phyloP scores from a whole-genome alignment of 2,329 filamentous ascomycete species.

The Penicillium sclerotiorum region DNA sequence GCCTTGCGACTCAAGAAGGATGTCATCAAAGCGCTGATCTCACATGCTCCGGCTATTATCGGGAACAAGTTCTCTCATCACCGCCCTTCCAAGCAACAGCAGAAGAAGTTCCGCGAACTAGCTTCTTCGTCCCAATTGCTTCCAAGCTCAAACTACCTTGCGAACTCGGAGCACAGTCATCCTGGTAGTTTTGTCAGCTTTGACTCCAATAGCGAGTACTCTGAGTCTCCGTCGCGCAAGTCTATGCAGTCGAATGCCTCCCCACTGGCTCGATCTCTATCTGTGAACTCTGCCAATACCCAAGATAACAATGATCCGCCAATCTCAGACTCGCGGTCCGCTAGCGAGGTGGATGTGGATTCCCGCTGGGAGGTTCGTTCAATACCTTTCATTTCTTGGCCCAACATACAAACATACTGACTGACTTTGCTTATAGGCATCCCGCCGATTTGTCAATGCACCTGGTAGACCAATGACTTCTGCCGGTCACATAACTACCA shows the following conservation, averaged over 20 bases:
- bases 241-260: conserved; percentile 41
- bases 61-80: conserved; percentile 96
- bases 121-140: conserved; percentile 75
- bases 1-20: conserved; percentile 92
- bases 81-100: conserved; percentile 76
- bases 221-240: conserved; percentile 38
- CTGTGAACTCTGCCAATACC: conserved; percentile 37
- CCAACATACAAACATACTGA: conserved; percentile 18
- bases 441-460: conserved; percentile 36
- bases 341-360: conserved; percentile 41
- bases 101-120: conserved; percentile 77
- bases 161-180: conserved; percentile 32
- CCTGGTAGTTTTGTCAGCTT: conserved; percentile 38
- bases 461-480: conserved; percentile 35
- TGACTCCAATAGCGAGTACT: conserved; percentile 43
- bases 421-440: conserved; percentile 27
- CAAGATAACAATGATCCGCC: conserved; percentile 25
- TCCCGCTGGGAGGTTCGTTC: conserved; percentile 42
- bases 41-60: conserved; percentile 92
- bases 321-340: conserved; percentile 36
- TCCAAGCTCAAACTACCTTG: conserved; percentile 41
- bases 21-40: conserved; percentile 89
- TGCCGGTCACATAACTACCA: conserved; percentile 29
- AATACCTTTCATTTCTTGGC: not conserved
- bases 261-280: conserved; percentile 39